Percentiles rank a stretch among this genome's conserved stretches.
Conservation (phyloP, 169 alveolate species). For the Miamiensis avidus region DNA sequence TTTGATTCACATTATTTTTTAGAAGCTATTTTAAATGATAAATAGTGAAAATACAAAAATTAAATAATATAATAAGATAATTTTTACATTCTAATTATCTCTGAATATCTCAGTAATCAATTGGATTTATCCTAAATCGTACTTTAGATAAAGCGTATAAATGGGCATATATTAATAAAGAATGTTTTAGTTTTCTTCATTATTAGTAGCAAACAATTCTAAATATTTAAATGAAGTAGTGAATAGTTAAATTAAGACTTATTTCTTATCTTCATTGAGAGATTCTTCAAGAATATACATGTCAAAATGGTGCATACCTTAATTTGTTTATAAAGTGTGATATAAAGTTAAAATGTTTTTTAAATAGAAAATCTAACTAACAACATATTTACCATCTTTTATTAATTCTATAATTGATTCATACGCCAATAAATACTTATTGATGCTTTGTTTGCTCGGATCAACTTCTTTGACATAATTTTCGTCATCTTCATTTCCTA, state of each 20-base stretch:
- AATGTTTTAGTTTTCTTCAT: constrained; percentile 22
- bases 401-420: constrained; percentile 20
- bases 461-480: constrained; percentile 17
- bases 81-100: constrained; percentile 26
- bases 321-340: too few species aligned
- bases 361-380: too few species aligned
- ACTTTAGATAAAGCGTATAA: constrained; percentile 4
- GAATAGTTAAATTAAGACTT: constrained; percentile 24
- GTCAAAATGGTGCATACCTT: constrained; percentile 32
- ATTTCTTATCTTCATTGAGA: constrained; percentile 10
- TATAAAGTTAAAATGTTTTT: too few species aligned
- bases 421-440: constrained; percentile 29
- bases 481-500: not conserved
- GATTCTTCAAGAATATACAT: constrained; percentile 16
- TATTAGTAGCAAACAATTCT: constrained; percentile 4
- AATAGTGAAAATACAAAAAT: too few species aligned
- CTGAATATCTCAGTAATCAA: constrained; percentile 26
- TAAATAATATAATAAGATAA: too few species aligned
- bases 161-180: constrained; percentile 20
- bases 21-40: too few species aligned
- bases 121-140: constrained; percentile 37
- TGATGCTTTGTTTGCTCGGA: constrained; percentile 29
- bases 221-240: constrained; percentile 15
- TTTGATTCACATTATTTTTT: constrained; percentile 17
- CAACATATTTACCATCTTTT: too few species aligned